Evolutionary conservation across 139 green algal genomes (phyloP).

Genomic region (Pleodorina starrii): DNA sequence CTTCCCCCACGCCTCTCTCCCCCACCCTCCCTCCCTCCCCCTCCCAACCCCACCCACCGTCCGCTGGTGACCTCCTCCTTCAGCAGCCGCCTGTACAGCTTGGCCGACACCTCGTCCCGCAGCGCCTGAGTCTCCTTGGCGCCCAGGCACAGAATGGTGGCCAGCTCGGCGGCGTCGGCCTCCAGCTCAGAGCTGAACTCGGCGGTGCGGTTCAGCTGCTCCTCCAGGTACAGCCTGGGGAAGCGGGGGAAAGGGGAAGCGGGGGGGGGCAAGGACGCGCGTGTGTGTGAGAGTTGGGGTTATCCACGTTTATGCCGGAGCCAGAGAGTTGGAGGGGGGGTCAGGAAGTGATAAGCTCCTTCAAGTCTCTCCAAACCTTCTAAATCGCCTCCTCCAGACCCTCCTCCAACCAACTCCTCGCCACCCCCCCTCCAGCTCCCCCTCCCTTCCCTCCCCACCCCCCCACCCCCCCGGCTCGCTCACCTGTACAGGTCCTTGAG

Average conservation of each 20-base stretch:
- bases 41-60: conserved; percentile 34
- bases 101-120: conserved; percentile 72
- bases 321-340: neutral
- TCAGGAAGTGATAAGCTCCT: too few species aligned
- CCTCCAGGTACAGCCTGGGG: conserved; percentile 75
- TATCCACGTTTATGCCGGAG: too few species aligned
- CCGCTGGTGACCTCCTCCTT: conserved; percentile 80
- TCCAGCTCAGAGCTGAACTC: conserved; percentile 74
- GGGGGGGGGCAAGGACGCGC: neutral
- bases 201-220: conserved; percentile 62
- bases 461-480: neutral
- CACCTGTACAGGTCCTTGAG: conserved; percentile 56
- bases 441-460: neutral
- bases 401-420: too few species aligned
- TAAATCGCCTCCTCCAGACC: too few species aligned
- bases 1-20: too few species aligned
- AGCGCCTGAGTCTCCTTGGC: conserved; percentile 83
- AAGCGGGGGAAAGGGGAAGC: neutral
- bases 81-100: conserved; percentile 83
- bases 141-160: conserved; percentile 83
- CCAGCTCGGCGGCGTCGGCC: conserved; percentile 74
- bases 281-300: too few species aligned
- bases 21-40: too few species aligned
- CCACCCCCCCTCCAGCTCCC: too few species aligned
- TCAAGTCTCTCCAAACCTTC: neutral